Percentiles rank a stretch among this genome's conserved stretches.
phyloP scores from a whole-genome alignment of 192 early-diverging fungal species.

The Piromyces sp. region DNA sequence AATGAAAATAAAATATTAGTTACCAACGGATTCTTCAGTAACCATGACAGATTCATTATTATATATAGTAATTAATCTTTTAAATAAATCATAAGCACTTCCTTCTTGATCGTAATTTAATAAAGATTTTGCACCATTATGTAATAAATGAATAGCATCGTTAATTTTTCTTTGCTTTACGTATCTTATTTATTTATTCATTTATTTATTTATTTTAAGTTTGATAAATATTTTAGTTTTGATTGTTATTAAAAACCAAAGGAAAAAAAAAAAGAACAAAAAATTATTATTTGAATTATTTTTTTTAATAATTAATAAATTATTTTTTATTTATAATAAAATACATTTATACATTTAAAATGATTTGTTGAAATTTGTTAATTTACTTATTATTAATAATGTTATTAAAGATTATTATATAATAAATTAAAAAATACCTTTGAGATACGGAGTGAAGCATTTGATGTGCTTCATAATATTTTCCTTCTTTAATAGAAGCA shows the following conservation, averaged over 20 bases:
- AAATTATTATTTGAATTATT: no score
- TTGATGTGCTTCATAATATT: slow-evolving; percentile 95
- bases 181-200: slow-evolving; percentile 23
- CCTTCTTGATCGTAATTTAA: slow-evolving; percentile 63
- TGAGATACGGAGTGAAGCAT: slow-evolving; percentile 87
- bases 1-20: no score
- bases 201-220: no score
- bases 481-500: slow-evolving; percentile 39
- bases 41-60: slow-evolving; percentile 47
- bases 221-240: no score
- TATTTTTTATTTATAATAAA: no score
- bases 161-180: slow-evolving; percentile 71
- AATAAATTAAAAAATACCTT: slow-evolving; percentile 23
- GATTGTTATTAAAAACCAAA: no score
- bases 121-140: slow-evolving; percentile 60
- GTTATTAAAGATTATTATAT: no score
- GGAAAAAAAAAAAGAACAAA: no score
- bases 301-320: no score
- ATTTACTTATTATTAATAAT: no score
- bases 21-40: slow-evolving; percentile 48
- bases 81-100: slow-evolving; percentile 62
- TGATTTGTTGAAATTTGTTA: no score
- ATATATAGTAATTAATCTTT: slow-evolving; percentile 70
- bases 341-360: no score
- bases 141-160: slow-evolving; percentile 58